These are phyloP conservation scores for Blastobotrys aristatus DNA, from an alignment of 1,139 yeast species.

Conservation along the genomic window DNA sequence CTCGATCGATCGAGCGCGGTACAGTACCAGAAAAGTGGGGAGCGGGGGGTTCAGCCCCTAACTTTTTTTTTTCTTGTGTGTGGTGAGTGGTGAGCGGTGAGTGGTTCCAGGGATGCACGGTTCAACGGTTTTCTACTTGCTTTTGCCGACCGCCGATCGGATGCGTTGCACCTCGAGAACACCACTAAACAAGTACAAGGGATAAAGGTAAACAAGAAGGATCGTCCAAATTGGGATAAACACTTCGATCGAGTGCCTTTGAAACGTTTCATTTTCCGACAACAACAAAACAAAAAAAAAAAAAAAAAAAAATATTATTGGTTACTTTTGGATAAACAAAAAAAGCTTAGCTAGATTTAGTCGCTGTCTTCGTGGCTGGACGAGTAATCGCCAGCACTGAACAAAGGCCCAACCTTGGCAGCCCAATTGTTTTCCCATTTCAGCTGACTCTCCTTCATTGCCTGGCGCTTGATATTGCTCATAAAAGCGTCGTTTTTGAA, in stretches of 20 bases:
- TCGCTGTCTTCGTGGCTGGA: no score
- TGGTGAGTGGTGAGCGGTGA: no score
- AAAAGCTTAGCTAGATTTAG: no score
- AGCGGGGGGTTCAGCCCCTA: background rate
- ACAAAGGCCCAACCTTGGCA: constrained; percentile 37
- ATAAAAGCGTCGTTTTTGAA: constrained; percentile 40
- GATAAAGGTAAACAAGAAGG: background rate
- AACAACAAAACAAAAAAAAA: no score
- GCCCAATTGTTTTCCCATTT: constrained; percentile 82
- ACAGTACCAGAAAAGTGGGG: no score
- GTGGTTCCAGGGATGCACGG: background rate
- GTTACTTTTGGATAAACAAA: no score
- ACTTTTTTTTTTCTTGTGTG: no score
- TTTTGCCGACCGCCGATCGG: background rate
- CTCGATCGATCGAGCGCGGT: background rate
- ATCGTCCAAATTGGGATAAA: background rate
- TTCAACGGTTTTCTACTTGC: background rate
- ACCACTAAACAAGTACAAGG: no score
- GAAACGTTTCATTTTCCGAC: background rate
- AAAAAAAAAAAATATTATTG: no score
- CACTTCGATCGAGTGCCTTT: background rate
- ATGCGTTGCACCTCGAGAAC: no score
- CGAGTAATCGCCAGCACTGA: no score
- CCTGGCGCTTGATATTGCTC: constrained; percentile 55
- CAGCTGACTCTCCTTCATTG: constrained; percentile 55